phyloP scores from a whole-genome alignment of 2,329 filamentous ascomycete species.

The Byssoonygena ceratinophila region DNA sequence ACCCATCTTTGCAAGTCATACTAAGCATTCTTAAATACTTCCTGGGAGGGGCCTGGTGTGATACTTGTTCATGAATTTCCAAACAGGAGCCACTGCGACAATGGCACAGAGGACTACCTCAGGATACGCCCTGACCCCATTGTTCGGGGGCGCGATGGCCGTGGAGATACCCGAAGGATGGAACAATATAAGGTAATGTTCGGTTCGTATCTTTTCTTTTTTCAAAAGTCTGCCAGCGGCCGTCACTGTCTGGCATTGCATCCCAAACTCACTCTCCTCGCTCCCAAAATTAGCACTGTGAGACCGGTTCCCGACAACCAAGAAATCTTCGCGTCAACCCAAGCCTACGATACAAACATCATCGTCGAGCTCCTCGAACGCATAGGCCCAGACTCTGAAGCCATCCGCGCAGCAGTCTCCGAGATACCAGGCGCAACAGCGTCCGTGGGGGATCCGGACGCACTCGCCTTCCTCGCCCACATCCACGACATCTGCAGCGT shows the following conservation, averaged over 20 bases:
- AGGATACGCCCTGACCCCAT: constrained; percentile 10
- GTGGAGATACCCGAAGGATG: constrained; percentile 19
- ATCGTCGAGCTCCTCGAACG: constrained; percentile 85
- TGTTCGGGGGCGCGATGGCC: constrained; percentile 23
- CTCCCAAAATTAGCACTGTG: constrained; percentile 15
- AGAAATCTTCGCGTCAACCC: constrained; percentile 78
- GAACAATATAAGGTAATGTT: constrained; percentile 20
- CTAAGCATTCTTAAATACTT: background rate
- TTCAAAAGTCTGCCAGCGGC: background rate
- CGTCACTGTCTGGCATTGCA: background rate
- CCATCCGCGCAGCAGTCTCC: background rate
- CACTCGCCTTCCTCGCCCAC: constrained; percentile 56
- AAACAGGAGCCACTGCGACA: background rate
- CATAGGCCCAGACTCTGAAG: constrained; percentile 38
- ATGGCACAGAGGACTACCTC: background rate
- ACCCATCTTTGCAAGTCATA: background rate
- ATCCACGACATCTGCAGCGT: constrained; percentile 58
- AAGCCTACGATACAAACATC: constrained; percentile 66
- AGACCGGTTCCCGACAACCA: constrained; percentile 48
- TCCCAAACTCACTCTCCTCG: background rate
- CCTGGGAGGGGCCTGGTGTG: background rate
- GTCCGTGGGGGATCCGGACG: constrained; percentile 31
- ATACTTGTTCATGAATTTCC: too few relatives aligned
- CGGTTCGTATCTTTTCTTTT: background rate
- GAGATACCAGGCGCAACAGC: constrained; percentile 22